Conservation (phyloP, 2,329 filamentous ascomycete species). For the Xylariaceae sp. region DNA sequence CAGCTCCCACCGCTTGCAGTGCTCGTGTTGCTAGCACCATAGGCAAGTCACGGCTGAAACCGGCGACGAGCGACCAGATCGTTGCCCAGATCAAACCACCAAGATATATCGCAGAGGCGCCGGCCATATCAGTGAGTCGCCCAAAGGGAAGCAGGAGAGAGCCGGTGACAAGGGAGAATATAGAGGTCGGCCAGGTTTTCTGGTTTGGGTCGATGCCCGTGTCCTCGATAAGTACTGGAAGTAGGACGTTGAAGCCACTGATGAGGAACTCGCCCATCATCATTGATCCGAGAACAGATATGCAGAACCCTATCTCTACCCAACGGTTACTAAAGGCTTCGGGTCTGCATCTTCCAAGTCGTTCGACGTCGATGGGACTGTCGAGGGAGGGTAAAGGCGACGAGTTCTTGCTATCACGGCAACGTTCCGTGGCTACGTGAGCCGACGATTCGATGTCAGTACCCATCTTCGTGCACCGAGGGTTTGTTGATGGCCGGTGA, state of each 20-base stretch:
- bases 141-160: conserved; percentile 64
- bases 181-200: conserved; percentile 66
- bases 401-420: neutral
- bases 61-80: conserved; percentile 67
- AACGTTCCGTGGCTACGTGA: neutral
- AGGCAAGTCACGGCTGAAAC: conserved; percentile 65
- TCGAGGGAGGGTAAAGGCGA: neutral
- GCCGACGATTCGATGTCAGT: neutral
- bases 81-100: conserved; percentile 63
- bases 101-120: conserved; percentile 61
- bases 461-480: neutral
- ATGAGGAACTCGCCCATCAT: conserved; percentile 70
- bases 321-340: conserved; percentile 13
- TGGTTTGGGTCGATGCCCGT: conserved; percentile 61
- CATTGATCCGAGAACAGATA: conserved; percentile 57
- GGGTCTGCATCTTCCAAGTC: conserved; percentile 14
- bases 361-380: conserved; percentile 7
- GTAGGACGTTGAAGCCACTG: conserved; percentile 71
- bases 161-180: conserved; percentile 58
- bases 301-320: conserved; percentile 16
- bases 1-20: conserved; percentile 70
- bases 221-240: conserved; percentile 63
- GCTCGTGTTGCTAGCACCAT: conserved; percentile 75
- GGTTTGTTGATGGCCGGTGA: neutral
- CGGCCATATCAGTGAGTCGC: conserved; percentile 62